A percentile compares a stretch with the other conserved stretches of the same genome.
Conservation (phyloP, 2,329 filamentous ascomycete species). For the Sclerotinia borealis region DNA sequence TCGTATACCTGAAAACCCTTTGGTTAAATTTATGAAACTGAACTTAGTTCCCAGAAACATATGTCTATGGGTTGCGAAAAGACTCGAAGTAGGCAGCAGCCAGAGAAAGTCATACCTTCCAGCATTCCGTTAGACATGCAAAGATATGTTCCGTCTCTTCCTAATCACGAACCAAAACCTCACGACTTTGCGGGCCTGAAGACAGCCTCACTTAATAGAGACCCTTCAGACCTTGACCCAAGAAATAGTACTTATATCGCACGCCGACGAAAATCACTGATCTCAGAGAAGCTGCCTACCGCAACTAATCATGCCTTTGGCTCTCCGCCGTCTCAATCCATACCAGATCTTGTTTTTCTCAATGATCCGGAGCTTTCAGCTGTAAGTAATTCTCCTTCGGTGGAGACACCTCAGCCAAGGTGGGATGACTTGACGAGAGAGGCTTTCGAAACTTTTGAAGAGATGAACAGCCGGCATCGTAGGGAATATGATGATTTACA, state of each 20-base stretch:
- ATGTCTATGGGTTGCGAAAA: neutral
- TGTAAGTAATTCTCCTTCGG: neutral
- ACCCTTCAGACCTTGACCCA: neutral
- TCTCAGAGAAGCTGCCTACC: neutral
- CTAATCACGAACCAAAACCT: neutral
- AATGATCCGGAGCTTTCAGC: neutral
- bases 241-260: neutral
- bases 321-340: neutral
- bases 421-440: neutral
- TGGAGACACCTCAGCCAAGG: neutral
- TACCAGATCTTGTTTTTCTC: neutral
- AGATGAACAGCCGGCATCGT: neutral
- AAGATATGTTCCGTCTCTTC: neutral
- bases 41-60: neutral
- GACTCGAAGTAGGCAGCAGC: neutral
- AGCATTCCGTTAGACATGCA: neutral
- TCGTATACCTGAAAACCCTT: neutral
- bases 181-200: neutral
- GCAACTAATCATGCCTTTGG: neutral
- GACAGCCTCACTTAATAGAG: neutral
- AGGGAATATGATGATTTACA: neutral
- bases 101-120: neutral
- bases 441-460: neutral
- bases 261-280: neutral
- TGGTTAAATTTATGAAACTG: neutral